Base-by-base conservation (phyloP, 2,329 filamentous ascomycete genomes). In the Paradendryphiella salina region DNA sequence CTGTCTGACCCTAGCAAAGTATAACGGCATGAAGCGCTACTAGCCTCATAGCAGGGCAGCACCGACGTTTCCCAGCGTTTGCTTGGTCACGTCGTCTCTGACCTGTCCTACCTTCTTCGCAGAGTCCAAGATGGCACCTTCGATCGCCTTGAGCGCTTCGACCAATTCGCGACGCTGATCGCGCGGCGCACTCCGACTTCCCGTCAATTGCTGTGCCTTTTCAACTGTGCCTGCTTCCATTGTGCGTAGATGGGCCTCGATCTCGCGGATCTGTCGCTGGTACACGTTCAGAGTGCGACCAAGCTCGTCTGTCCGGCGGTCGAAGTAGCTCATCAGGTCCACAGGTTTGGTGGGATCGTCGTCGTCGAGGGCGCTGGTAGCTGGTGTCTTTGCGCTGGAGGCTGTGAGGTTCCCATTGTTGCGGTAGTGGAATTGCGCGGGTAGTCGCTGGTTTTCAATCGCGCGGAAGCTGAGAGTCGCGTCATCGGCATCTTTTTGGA, bases 401-500 rank as follows among this genome's bases (percentile, higher is more conserved):
- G 69, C 53, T 18, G 59, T 66, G 9, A 71, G 62, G 50, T 70
- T 68, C 21, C 66, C 70, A 37, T 80, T 79, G 50, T 72, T 67
- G 35, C 67, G 70, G 50, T 82, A 81, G 61, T 85, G 83, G 66
- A 83, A 86, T 58, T 84, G 80, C 40, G 78, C 64, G 1, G 89
- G 89, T 13, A 92, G 78, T 61, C 86, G 85, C 46, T 91, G 78
- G 65, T 89, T 89, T 64, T 90, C 86, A 26, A 89, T 84, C 17
- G 86, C 86, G 50, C 86, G 83, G 77, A 90, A 89, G 54, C 83
- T 84, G 46, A 90, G 80, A 59, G 85, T 83, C 7, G 87, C 86
- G 60, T 91, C 86, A 31, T 84, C 81, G 18, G 82, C 84, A 67
- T 90, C 88, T 54, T 83, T 82, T 61, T 85, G 81, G 64, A 82